Evolutionary conservation across 495 filamentous ascomycete species (phyloP), one percentile per base, ranked within the genome.

Genomic region (Daldinia concentrica): DNA sequence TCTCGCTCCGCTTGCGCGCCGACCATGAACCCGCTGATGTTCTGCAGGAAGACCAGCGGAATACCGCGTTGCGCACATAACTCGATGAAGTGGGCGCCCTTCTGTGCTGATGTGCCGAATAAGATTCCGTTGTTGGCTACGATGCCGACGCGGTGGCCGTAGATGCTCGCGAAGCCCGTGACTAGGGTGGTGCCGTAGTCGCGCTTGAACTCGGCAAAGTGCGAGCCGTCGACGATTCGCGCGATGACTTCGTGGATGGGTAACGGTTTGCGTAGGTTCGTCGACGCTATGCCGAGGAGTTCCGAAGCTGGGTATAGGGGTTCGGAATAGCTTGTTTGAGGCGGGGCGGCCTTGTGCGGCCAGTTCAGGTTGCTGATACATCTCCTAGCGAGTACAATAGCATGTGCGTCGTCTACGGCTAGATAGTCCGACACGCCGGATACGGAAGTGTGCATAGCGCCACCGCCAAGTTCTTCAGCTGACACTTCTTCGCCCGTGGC

Each of bases 1-100:
- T 93, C 95, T 45, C 90, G 90, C 79, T 99, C 95, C 4, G 95
- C 95, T 74, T 97, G 93, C 7, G 86, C 86, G 29, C 95, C 95
- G 12, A 99, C 95, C 95, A 99, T 99, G 84, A 99, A 99, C 27
- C 95, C 95, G 6, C 87, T 90, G 78, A 99, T 99, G 77, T 99
- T 99, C 77, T 99, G 95, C 39, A 99, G 81, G 80, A 99, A 99
- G 32, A 99, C 82, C 0, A 99, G 83, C 15, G 95, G 95, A 55
- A 98, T 92, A 26, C 90, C 86, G 57, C 96, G 91, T 79, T 98
- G 92, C 6, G 89, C 87, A 82, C 95, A 98, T n/a, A 99, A 89
- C 79, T 99, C 92, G 77, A 98, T 97, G 81, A 99, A 99, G 80
- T 99, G 95, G 4, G 95, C 94, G 11, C 95, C 95, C 80, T 99